Base-by-base conservation (phyloP, 805 yeast genomes). In the Ogataea salicorniae region DNA sequence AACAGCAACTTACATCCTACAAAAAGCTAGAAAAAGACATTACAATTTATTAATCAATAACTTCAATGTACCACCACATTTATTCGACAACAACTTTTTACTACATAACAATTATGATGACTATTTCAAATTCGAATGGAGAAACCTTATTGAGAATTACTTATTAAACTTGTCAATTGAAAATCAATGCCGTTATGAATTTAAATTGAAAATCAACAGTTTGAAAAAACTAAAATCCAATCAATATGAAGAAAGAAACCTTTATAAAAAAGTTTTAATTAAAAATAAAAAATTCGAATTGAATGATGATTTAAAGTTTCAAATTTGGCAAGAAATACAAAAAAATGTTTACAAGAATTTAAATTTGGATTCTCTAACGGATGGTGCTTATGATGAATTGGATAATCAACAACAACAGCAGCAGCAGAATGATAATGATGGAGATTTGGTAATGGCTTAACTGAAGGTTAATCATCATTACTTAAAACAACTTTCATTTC, bases 81-180 rank as follows among this genome's bases (percentile, higher is more conserved):
- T 46, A 6, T 61, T 63, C 34, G 51, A 57, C 33, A 47, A 46
- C n/a, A 46, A 50, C n/a, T 41, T 48, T 14, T 48, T 54, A 36
- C 40, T 60, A n/a, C 44, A 62, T 34, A 43, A 51, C 8, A 56
- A 59, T 16, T 55, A 51, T 39, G 64, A 60, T 39, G 51, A 53
- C 17, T 66, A 60, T 43, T 56, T 61, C 31, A 65, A 64, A 47
- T 64, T 58, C 23, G 87, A 84, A 61, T 84, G 90, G 88, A 70
- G 91, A 54, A 81, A 83, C 57, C 75, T 85, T 26, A 81, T 85
- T 49, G 92, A 85, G 53, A 84, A 83, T 63, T 85, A 77, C 57
- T 56, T 82, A 35, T 63, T 83, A 35, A 81, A 80, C 58, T 68
- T 83, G 31, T 87, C 80, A 4, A 84, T 84, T 42, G 89, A 83